Base-by-base conservation (phyloP, 2,329 filamentous ascomycete genomes). In the Geosmithia morbida region DNA sequence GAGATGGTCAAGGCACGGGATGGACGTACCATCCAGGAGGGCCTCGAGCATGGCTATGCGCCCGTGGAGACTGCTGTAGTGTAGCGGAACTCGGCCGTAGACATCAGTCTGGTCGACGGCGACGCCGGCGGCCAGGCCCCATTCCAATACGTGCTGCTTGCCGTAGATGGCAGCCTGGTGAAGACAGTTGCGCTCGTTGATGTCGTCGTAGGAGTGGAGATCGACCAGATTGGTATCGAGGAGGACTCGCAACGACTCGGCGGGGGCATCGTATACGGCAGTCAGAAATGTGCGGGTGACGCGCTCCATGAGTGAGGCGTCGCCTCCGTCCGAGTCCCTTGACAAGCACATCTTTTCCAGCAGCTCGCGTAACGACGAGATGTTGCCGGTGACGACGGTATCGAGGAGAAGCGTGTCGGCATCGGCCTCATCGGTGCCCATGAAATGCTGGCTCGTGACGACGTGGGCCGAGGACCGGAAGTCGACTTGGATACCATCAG, bases 161-260 rank as follows among this genome's bases (percentile, higher is more conserved):
- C 89, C 89, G 51, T 94, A 94, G 46, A 97, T 96, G 1, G 89
- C 84, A n/a, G 92, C 87, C 65, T 97, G 92, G 57, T 98, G 92
- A 44, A 98, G 72, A 59, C 89, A 95, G 57, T 96, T 98, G 41
- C 92, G 78, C 66, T 96, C 90, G 57, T 97, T 98, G 62, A 98
- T 97, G 57, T 96, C 89, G 60, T 98, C 92, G 56, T 94, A 87
- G 1, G 88, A 92, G 57, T 87, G 81, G n/a, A 96, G 75, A 61
- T 97, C 84, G 33, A 98, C 86, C 20, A 92, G 68, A 0, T 79
- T 79, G 2, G 89, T 95, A 45, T 85, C 80, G 22, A 96, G 70
- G 22, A 98, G 74, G 6, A 87, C 69, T 49, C 79, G 76, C 18
- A 97, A 70, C 8, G 89, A 82, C 26, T 84, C 77, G 52, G 83